phyloP scores from a whole-genome alignment of 2,329 filamentous ascomycete genomes.

The Talaromyces sp. region DNA sequence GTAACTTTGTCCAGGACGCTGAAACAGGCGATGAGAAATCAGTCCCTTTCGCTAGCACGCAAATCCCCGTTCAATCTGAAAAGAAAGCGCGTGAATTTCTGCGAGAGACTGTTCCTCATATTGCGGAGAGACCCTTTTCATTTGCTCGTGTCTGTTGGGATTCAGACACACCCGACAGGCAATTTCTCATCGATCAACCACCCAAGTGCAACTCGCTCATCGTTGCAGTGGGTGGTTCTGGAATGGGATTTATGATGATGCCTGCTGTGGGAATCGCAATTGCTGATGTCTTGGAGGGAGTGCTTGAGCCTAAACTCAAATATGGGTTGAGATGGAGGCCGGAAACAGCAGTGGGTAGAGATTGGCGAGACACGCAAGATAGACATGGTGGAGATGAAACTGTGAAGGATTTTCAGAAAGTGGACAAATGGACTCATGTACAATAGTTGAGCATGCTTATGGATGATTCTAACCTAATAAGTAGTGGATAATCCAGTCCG shows the following conservation, averaged over 20 bases:
- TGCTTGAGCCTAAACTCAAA: constrained; percentile 41
- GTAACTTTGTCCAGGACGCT: constrained; percentile 40
- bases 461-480: too few relatives aligned
- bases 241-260: constrained; percentile 52
- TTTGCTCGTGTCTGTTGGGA: constrained; percentile 58
- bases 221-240: constrained; percentile 50
- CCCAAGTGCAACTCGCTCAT: constrained; percentile 43
- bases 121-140: constrained; percentile 48
- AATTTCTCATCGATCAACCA: constrained; percentile 52
- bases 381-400: constrained; percentile 36
- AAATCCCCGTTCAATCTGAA: constrained; percentile 48
- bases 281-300: constrained; percentile 46
- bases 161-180: constrained; percentile 53
- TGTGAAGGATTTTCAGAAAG: constrained; percentile 9
- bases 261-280: constrained; percentile 51
- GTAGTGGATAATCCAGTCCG: too few relatives aligned
- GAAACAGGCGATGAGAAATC: constrained; percentile 28
- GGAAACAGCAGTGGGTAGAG: constrained; percentile 41
- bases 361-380: constrained; percentile 47
- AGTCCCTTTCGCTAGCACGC: constrained; percentile 44
- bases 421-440: constrained; percentile 10
- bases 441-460: too few relatives aligned
- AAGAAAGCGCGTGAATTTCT: constrained; percentile 48
- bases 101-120: constrained; percentile 52
- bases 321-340: constrained; percentile 50